phyloP scores from a whole-genome alignment of 305 asterid species.

The Rubia balearica region DNA sequence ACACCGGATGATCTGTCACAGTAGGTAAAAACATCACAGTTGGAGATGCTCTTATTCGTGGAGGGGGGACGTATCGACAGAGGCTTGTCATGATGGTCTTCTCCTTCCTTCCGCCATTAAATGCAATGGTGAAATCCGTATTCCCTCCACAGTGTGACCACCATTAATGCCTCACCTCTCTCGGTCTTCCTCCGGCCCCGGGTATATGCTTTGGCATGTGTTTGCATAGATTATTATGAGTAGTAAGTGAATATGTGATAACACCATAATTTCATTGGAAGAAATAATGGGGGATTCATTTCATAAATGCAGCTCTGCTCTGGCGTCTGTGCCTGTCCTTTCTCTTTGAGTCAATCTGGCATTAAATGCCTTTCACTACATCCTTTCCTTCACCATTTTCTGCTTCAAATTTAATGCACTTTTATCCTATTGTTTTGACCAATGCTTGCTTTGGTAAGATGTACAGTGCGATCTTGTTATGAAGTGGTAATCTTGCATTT shows the following conservation, averaged over 20 bases:
- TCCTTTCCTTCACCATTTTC: not conserved
- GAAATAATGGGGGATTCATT: not conserved
- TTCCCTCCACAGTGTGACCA: constrained; percentile 7
- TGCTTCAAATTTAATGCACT: constrained; percentile 11
- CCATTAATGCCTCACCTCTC: constrained; percentile 10
- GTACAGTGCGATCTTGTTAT: not conserved
- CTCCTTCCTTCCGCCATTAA: not conserved
- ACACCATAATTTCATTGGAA: not conserved
- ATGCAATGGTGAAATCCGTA: constrained; percentile 13
- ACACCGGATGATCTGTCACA: no score
- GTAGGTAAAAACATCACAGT: not conserved
- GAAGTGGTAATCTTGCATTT: not conserved
- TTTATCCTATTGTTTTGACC: not conserved
- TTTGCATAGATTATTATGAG: not conserved
- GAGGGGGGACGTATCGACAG: not conserved
- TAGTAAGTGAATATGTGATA: not conserved
- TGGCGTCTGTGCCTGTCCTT: constrained; percentile 6
- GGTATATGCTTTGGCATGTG: not conserved
- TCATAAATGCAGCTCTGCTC: constrained; percentile 13
- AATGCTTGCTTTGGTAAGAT: not conserved
- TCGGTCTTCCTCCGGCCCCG: not conserved
- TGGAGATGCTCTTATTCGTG: not conserved
- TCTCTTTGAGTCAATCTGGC: constrained; percentile 15
- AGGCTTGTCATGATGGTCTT: not conserved
- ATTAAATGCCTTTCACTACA: constrained; percentile 18